phyloP scores from a whole-genome alignment of 495 filamentous ascomycete species.

The Xanthoparmelia taractica region DNA sequence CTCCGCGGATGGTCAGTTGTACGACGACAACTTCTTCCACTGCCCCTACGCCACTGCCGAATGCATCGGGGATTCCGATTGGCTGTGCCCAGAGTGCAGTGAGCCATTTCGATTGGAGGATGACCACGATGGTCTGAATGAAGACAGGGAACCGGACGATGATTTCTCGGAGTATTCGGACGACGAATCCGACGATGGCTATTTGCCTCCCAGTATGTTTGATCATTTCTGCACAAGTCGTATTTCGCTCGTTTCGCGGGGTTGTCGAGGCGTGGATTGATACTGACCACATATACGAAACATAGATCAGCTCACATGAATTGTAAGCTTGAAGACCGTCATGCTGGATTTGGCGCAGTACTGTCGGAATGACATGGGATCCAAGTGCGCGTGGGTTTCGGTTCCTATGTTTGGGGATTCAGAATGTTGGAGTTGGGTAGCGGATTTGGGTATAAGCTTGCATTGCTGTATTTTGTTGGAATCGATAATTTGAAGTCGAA shows the following conservation, averaged over 20 bases:
- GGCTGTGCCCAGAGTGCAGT: neutral
- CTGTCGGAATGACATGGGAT: too few species aligned
- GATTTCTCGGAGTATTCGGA: neutral
- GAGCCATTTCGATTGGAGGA: neutral
- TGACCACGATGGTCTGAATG: neutral
- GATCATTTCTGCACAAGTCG: too few species aligned
- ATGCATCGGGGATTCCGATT: neutral
- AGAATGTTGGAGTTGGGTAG: neutral
- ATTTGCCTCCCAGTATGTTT: too few species aligned
- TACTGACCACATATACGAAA: too few species aligned
- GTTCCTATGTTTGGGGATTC: neutral
- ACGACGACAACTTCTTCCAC: neutral
- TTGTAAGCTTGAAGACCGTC: too few species aligned
- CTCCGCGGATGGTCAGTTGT: neutral
- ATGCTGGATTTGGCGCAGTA: too few species aligned
- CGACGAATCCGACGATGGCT: neutral
- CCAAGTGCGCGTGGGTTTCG: too few species aligned
- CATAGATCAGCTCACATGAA: too few species aligned
- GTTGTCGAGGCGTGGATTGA: too few species aligned
- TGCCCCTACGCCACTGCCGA: neutral
- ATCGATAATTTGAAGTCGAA: too few species aligned
- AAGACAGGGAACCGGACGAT: neutral
- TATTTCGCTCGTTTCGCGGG: too few species aligned
- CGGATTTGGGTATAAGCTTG: neutral
- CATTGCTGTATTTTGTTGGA: too few species aligned